These are phyloP conservation scores for Colletotrichum costaricense DNA, from an alignment of 2,329 filamentous ascomycete genomes.

Conservation along the genomic window DNA sequence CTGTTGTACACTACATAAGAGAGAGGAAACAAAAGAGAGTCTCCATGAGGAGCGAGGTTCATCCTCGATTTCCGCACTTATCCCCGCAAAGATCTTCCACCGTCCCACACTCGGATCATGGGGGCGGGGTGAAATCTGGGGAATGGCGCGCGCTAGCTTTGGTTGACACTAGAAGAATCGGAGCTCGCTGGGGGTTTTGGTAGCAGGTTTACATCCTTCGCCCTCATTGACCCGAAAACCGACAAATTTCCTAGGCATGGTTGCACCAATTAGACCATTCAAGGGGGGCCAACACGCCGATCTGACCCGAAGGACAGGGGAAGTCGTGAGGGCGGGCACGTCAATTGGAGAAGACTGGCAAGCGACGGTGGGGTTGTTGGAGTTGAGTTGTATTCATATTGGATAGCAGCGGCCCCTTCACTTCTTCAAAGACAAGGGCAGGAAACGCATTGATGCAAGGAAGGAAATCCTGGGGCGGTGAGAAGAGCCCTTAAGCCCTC, in stretches of 20 bases:
- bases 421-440: not conserved
- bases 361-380: slow-evolving; percentile 16
- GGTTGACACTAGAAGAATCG: not conserved
- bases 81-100: slow-evolving; percentile 20
- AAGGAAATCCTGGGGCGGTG: too few relatives aligned
- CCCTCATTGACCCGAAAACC: slow-evolving; percentile 17
- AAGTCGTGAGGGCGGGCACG: not conserved
- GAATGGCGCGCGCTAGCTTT: slow-evolving; percentile 8
- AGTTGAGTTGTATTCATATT: slow-evolving; percentile 4
- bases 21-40: not conserved
- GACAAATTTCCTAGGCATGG: slow-evolving; percentile 6
- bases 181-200: not conserved
- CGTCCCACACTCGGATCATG: slow-evolving; percentile 13
- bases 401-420: not conserved
- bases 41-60: slow-evolving; percentile 3
- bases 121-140: slow-evolving; percentile 33
- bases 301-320: slow-evolving; percentile 15
- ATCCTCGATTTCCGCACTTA: slow-evolving; percentile 27
- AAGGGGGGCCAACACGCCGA: not conserved
- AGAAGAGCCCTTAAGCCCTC: too few relatives aligned
- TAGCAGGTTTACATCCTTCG: not conserved
- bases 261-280: slow-evolving; percentile 16
- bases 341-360: slow-evolving; percentile 3
- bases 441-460: too few relatives aligned
- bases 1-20: not conserved